These are phyloP conservation scores for Trichoderma sp. DNA, from an alignment of 2,329 filamentous ascomycete species.

Conservation along the genomic window DNA sequence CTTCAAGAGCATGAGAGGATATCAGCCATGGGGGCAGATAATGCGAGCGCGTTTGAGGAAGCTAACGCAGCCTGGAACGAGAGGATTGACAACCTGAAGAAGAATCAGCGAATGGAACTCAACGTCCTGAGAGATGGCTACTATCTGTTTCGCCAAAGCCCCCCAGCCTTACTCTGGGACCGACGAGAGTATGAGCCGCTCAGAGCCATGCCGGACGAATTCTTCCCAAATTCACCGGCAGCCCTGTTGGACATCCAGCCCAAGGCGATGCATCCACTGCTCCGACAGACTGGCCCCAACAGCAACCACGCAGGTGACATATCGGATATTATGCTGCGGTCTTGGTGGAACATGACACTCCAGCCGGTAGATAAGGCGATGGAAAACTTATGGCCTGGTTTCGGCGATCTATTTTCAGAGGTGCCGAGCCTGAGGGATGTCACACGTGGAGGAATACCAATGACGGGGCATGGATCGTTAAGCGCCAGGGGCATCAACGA, in stretches of 20 bases:
- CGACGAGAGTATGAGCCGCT: slow-evolving; percentile 69
- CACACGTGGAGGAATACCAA: slow-evolving; percentile 43
- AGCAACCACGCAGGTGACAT: slow-evolving; percentile 45
- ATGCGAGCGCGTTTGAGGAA: slow-evolving; percentile 27
- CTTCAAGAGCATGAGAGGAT: slow-evolving; percentile 34
- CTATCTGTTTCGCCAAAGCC: slow-evolving; percentile 46
- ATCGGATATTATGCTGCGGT: slow-evolving; percentile 47
- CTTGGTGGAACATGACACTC: slow-evolving; percentile 44
- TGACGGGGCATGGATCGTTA: slow-evolving; percentile 41
- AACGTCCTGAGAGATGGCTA: slow-evolving; percentile 50
- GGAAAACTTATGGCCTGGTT: slow-evolving; percentile 57
- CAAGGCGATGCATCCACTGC: slow-evolving; percentile 45
- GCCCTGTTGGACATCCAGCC: slow-evolving; percentile 67
- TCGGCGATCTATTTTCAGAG: slow-evolving; percentile 47
- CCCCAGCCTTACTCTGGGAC: slow-evolving; percentile 64
- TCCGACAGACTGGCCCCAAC: slow-evolving; percentile 44
- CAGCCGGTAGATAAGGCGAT: slow-evolving; percentile 45
- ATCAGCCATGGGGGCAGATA: slow-evolving; percentile 22
- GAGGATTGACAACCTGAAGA: slow-evolving; percentile 33
- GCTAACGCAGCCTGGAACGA: slow-evolving; percentile 36
- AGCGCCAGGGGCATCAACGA: slow-evolving; percentile 48
- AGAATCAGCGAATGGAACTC: slow-evolving; percentile 37
- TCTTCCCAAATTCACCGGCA: slow-evolving; percentile 59
- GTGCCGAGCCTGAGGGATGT: slow-evolving; percentile 51
- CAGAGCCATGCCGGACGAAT: slow-evolving; percentile 54